phyloP scores from a whole-genome alignment of 2,329 filamentous ascomycete species.

The Nemania diffusa region DNA sequence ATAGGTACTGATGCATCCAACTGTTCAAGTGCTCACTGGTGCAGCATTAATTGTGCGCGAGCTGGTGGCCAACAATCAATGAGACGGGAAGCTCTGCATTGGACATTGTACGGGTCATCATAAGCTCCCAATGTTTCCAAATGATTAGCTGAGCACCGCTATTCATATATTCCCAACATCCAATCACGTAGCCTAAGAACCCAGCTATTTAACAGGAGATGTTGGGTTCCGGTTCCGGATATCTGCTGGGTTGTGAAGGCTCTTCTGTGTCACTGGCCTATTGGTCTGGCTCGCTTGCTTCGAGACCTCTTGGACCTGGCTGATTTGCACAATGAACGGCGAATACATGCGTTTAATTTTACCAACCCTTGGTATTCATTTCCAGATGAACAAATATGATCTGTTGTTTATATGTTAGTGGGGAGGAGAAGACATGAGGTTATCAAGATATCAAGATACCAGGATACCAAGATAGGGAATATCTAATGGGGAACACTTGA shows the following conservation, averaged over 20 bases:
- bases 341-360: background rate
- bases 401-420: background rate
- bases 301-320: background rate
- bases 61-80: constrained; percentile 17
- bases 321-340: background rate
- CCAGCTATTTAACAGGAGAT: constrained; percentile 7
- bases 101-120: background rate
- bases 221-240: constrained; percentile 29
- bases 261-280: constrained; percentile 32
- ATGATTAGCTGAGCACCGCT: constrained; percentile 18
- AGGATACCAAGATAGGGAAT: constrained; percentile 29
- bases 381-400: constrained; percentile 10
- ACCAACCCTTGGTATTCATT: background rate
- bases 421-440: background rate
- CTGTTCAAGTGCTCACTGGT: constrained; percentile 13
- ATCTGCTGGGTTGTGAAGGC: constrained; percentile 14
- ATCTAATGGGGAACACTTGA: constrained; percentile 25
- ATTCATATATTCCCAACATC: constrained; percentile 5
- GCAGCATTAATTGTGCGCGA: constrained; percentile 3
- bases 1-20: background rate
- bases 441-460: too few relatives aligned
- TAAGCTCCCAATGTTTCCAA: constrained; percentile 16
- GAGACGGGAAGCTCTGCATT: background rate
- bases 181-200: constrained; percentile 13
- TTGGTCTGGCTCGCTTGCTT: constrained; percentile 20